Evolutionary conservation across 352 stramenopile genomes (phyloP).

Genomic region (Peronospora tabacina): DNA sequence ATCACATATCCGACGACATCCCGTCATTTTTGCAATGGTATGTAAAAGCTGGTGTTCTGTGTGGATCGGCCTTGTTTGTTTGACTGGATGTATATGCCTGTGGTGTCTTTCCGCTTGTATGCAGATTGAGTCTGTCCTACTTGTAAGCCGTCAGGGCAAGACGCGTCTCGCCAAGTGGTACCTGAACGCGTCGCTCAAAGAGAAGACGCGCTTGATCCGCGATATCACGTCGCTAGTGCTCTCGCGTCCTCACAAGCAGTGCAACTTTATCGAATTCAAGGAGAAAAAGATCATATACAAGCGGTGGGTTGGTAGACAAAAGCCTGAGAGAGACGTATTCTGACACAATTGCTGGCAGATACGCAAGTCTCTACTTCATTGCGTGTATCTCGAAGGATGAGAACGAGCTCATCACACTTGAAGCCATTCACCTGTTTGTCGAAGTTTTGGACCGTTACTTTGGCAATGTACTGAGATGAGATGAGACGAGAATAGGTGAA

Average conservation of each 20-base stretch:
- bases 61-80: not conserved
- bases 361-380: constrained; percentile 97
- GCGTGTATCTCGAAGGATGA: constrained; percentile 92
- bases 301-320: constrained; percentile 34
- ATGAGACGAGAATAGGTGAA: not conserved
- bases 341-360: constrained; percentile 38
- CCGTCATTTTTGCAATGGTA: too few species aligned
- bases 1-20: too few species aligned
- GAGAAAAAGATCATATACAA: constrained; percentile 98
- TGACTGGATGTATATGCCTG: constrained; percentile 4
- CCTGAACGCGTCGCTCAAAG: constrained; percentile 59
- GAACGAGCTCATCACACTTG: constrained; percentile 96
- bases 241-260: constrained; percentile 74
- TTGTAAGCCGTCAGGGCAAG: constrained; percentile 89
- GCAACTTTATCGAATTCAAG: constrained; percentile 96
- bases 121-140: constrained; percentile 83
- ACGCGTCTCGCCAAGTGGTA: constrained; percentile 90
- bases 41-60: too few species aligned
- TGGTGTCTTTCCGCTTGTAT: constrained; percentile 4
- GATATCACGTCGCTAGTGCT: constrained; percentile 87
- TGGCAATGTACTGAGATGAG: constrained; percentile 62
- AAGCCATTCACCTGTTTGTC: constrained; percentile 97
- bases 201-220: constrained; percentile 84
- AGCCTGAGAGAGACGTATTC: not conserved
- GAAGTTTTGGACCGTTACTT: constrained; percentile 98